Percentiles rank a stretch among this genome's conserved stretches.
These are phyloP conservation scores for Sugiyamaella grinbergsii DNA, from an alignment of 1,139 yeast genomes.

Conservation along the genomic window DNA sequence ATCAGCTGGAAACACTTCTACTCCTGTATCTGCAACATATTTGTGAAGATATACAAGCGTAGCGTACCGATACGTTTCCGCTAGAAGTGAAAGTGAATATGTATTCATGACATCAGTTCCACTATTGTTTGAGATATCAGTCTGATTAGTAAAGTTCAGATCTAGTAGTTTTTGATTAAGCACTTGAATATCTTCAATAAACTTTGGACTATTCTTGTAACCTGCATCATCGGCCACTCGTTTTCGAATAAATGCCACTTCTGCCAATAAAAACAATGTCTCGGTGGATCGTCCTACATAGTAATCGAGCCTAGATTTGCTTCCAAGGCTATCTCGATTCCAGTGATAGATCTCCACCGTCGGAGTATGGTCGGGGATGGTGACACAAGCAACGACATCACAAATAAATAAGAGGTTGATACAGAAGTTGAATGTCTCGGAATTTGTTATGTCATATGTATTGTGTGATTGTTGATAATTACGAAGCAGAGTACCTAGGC, in stretches of 20 bases:
- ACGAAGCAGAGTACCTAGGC: constrained; percentile 12
- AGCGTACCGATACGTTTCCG: constrained; percentile 18
- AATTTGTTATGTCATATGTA: background rate
- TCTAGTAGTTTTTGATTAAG: constrained; percentile 4
- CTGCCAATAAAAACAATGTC: constrained; percentile 12
- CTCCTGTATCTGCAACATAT: background rate
- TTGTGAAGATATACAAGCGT: constrained; percentile 14
- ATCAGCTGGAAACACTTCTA: background rate
- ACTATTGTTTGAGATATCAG: background rate
- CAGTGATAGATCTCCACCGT: constrained; percentile 8
- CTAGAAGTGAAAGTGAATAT: constrained; percentile 12
- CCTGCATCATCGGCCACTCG: background rate
- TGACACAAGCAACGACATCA: constrained; percentile 20
- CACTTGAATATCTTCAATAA: constrained; percentile 12
- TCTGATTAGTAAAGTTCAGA: background rate
- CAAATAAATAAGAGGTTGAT: constrained; percentile 16
- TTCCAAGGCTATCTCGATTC: constrained; percentile 4
- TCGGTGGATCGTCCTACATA: constrained; percentile 16
- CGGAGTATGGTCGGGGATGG: constrained; percentile 20
- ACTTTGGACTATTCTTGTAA: constrained; percentile 6
- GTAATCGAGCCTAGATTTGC: constrained; percentile 8
- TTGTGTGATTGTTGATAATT: constrained; percentile 11
- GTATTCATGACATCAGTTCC: background rate
- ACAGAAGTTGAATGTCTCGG: constrained; percentile 14
- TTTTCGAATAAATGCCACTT: constrained; percentile 16